These are phyloP conservation scores for Termitomyces sp. DNA, from an alignment of 768 basidiomycete genomes.

Conservation along the genomic window DNA sequence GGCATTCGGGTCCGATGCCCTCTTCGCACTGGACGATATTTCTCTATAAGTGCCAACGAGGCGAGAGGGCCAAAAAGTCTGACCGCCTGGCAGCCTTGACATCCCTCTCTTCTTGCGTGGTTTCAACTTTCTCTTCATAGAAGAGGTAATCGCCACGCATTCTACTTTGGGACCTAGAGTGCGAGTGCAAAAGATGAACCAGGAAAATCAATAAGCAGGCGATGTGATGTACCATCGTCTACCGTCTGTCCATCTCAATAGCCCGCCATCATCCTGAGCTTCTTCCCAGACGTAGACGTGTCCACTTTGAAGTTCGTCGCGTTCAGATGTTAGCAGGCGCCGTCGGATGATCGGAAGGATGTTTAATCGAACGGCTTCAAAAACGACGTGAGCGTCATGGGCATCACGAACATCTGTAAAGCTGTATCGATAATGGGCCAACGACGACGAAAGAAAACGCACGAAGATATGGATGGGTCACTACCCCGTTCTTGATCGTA, in stretches of 20 bases:
- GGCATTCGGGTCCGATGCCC: slow-evolving; percentile 57
- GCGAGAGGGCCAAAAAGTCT: slow-evolving; percentile 9
- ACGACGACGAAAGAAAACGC: slow-evolving; percentile 12
- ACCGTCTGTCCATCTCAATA: slow-evolving; percentile 80
- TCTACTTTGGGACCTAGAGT: slow-evolving; percentile 71
- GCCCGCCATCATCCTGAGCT: slow-evolving; percentile 64
- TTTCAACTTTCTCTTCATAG: slow-evolving; percentile 81
- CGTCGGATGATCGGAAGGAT: slow-evolving; percentile 68
- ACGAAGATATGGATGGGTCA: slow-evolving; percentile 49
- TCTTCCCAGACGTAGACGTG: slow-evolving; percentile 88
- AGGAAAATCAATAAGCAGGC: not conserved
- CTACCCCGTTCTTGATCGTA: slow-evolving; percentile 22
- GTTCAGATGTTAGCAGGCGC: slow-evolving; percentile 62
- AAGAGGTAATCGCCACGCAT: slow-evolving; percentile 82
- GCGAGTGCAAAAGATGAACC: not conserved
- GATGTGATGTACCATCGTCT: slow-evolving; percentile 53
- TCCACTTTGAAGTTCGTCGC: slow-evolving; percentile 65
- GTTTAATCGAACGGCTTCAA: slow-evolving; percentile 72
- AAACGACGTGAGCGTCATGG: slow-evolving; percentile 69
- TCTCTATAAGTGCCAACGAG: slow-evolving; percentile 8
- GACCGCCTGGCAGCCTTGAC: slow-evolving; percentile 77
- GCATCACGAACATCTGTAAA: slow-evolving; percentile 68
- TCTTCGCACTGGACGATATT: slow-evolving; percentile 38
- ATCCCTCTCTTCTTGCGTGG: slow-evolving; percentile 73
- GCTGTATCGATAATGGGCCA: not conserved